Base-by-base conservation (phyloP, 208 protist genomes). In the Zelonia costaricensis region DNA sequence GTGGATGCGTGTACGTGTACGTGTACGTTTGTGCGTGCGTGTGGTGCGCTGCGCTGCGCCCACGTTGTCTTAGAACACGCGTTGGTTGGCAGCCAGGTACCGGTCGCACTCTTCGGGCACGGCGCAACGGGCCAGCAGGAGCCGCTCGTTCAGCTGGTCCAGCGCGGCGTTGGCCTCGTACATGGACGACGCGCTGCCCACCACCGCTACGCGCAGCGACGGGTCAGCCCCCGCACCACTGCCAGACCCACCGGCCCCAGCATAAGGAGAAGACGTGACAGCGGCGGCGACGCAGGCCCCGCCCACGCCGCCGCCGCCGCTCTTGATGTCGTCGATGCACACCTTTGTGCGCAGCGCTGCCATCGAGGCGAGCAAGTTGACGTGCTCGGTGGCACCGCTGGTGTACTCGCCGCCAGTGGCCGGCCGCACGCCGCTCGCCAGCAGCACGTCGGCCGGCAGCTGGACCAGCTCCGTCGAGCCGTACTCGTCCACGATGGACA, bases 391-490 rank as follows among this genome's bases (percentile, higher is more conserved):
- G 25, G 20, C 23, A n/a, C 35, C 58, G 4, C 58, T 4, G 30
- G 39, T 35, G 22, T 31, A 56, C 28, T 69, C 43, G 27, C 49
- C 49, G 12, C 27, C 23, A n/a, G n/a, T n/a, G 23, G 64, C 23
- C 22, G 55, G 62, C 12, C 23, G 44, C 23, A 28, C 23, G 38
- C 49, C 40, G 23, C 38, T 42, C 2, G 42, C 52, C 23, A 62
- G 48, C 2, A 61, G 16, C 16, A 55, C 62, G 36, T 60, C 63
- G 12, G 47, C 33, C 12, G 82, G 80, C 57, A 88, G 67, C 60
- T 69, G 53, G 12, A 81, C 80, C 13, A 93, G 71, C 69, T 93
- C 86, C 20, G 84, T 81, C 12, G 63, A 70, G 15, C 83, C 83
- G 40, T 59, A 78, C 22, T 58, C 45, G 48, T 80, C 76, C 25